phyloP scores from a whole-genome alignment of 768 basidiomycete species.

The Nidularia pulvinata region DNA sequence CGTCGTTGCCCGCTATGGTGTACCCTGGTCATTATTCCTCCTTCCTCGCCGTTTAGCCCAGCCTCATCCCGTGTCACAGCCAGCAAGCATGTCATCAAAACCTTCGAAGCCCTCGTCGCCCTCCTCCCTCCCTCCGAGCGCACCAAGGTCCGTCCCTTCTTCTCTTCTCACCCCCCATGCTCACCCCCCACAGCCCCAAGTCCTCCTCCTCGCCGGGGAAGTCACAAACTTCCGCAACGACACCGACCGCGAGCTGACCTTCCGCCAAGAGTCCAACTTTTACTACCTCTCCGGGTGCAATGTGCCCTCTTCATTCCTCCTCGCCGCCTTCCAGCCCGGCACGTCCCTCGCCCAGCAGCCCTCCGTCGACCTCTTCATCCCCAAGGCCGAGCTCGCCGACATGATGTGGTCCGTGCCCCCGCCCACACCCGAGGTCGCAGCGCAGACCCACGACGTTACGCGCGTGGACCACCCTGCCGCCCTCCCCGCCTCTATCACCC shows the following conservation, averaged over 20 bases:
- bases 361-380: conserved; percentile 73
- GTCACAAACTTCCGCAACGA: conserved; percentile 69
- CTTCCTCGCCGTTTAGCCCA: background rate
- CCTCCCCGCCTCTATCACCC: conserved; percentile 46
- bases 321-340: conserved; percentile 56
- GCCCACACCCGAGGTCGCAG: conserved; percentile 54
- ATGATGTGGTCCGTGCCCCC: conserved; percentile 92
- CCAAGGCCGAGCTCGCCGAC: conserved; percentile 68
- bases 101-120: conserved; percentile 48
- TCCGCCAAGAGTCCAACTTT: conserved; percentile 82
- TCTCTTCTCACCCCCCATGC: background rate
- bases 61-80: conserved; percentile 28
- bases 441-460: conserved; percentile 59
- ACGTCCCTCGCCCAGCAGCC: conserved; percentile 39
- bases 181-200: conserved; percentile 52
- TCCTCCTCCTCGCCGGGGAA: conserved; percentile 68
- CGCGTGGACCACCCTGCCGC: conserved; percentile 44
- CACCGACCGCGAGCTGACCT: conserved; percentile 80
- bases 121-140: conserved; percentile 48
- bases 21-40: conserved; percentile 24
- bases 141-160: conserved; percentile 40
- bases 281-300: conserved; percentile 83
- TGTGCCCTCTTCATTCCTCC: conserved; percentile 68
- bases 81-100: conserved; percentile 49
- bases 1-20: conserved; percentile 13